Percentiles rank a stretch among this genome's conserved stretches.
Conservation (phyloP, 148 eudicot genomes). For the Suaeda aralocaspica region DNA sequence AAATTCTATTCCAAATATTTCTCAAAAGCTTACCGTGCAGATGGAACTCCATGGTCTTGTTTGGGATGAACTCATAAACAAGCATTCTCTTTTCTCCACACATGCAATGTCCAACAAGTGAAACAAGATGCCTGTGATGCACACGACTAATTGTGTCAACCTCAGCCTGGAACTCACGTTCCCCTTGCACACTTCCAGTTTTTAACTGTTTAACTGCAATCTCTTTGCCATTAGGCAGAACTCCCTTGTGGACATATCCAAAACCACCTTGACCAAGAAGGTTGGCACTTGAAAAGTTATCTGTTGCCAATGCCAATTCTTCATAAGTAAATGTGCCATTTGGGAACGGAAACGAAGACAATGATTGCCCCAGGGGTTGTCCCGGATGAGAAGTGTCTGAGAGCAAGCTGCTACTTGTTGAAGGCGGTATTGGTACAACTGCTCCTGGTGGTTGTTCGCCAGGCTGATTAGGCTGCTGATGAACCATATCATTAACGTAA, state of each 20-base stretch:
- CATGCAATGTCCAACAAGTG: conserved; percentile 71
- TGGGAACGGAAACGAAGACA: conserved; percentile 24
- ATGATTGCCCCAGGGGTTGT: conserved; percentile 18
- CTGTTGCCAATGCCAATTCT: conserved; percentile 62
- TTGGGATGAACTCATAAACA: conserved; percentile 76
- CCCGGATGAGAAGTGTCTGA: conserved; percentile 31
- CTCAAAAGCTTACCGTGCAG: conserved; percentile 63
- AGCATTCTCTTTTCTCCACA: conserved; percentile 57
- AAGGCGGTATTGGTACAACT: conserved; percentile 23
- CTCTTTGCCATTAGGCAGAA: conserved; percentile 53
- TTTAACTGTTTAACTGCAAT: conserved; percentile 77
- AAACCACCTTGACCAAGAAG: conserved; percentile 86
- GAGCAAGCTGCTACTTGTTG: conserved; percentile 32
- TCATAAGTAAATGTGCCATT: conserved; percentile 54
- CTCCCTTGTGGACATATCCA: conserved; percentile 72
- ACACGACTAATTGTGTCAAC: conserved; percentile 74
- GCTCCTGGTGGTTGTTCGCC: conserved; percentile 19
- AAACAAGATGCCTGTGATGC: conserved; percentile 72
- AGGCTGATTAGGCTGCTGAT: conserved; percentile 21
- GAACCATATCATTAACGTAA: conserved; percentile 19
- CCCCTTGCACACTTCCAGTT: conserved; percentile 78
- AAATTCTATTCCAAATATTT: neutral
- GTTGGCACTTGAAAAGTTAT: conserved; percentile 47
- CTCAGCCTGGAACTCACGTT: conserved; percentile 91
- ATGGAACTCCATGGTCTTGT: conserved; percentile 70